Evolutionary conservation across 2,329 filamentous ascomycete genomes (phyloP), one percentile per base, ranked within the genome.

Genomic region (Aspergillus pseudoterreus): DNA sequence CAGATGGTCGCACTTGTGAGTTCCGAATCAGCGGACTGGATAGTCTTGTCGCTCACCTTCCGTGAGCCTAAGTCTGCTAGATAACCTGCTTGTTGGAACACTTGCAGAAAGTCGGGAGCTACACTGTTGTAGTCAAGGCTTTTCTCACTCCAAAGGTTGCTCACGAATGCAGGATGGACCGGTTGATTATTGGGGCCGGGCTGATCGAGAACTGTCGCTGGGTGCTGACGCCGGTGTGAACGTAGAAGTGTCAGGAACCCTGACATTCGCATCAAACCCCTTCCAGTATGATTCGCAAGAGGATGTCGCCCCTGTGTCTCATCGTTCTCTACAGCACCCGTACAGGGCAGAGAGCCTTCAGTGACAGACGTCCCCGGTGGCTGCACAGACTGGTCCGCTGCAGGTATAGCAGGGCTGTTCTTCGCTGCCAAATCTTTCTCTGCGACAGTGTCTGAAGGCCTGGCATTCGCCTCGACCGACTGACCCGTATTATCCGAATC

Each of bases 11-110:
- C 51, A 14, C 51, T 62, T 6, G 66, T 71, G n/a, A 53, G 53
- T n/a, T 63, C 61, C 3, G 71, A 72, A 27, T 61, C 56, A 17
- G 63, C 61, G 11, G 71, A 72, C 15, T 59, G 46, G 0, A 61
- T 53, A 1, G 63, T 69, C 43, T 66, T 63, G 41, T 63, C 63
- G 52, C 71, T 72, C 33, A 63, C 59, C 39, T 67, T 67, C 11
- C 70, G 65, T 9, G 52, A 35, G 21, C 63, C 56, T n/a, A 35
- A 15, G 45, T 36, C 24, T 21, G 43, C 38, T 36, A 15, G 44
- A n/a, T 35, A 47, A 17, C 9, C 24, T 19, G 48, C 17, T 36
- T 14, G 17, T 17, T 19, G 22, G 24, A 19, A 17, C n/a, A 2
- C 21, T 24, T 44, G 4, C 22, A 9, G 12, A 2, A 43, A 12